A percentile compares a stretch with the other conserved stretches of the same genome.
Conservation (phyloP, 805 yeast genomes). For the Metschnikowia lochheadii region DNA sequence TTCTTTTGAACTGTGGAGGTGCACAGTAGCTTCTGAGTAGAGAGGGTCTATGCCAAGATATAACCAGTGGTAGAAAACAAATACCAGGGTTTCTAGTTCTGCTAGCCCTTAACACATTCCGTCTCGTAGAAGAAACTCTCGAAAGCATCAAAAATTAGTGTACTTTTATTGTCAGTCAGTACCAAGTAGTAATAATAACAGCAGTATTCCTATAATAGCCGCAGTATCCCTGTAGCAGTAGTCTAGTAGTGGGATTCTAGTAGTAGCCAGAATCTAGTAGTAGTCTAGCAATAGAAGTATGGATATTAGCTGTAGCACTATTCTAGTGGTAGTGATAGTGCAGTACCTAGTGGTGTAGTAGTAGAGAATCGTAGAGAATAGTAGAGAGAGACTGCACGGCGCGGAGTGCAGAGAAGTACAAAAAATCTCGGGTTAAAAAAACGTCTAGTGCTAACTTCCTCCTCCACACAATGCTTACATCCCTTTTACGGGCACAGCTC, state of each 20-base stretch:
- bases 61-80: not conserved
- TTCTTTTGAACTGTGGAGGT: constrained; percentile 12
- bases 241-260: not conserved
- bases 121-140: not conserved
- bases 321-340: not conserved
- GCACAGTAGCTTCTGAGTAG: constrained; percentile 4
- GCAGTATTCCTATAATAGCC: not conserved
- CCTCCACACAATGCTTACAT: constrained; percentile 7
- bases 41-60: not conserved
- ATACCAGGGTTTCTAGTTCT: not conserved
- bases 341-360: not conserved
- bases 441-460: not conserved
- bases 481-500: constrained; percentile 11
- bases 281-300: not conserved
- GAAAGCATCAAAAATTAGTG: not conserved
- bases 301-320: not conserved
- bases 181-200: not conserved
- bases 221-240: too few species aligned
- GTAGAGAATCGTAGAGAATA: not conserved
- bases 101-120: not conserved
- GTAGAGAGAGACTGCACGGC: not conserved
- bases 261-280: not conserved
- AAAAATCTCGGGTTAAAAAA: constrained; percentile 3
- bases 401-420: constrained; percentile 1
- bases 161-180: too few species aligned